phyloP scores from a whole-genome alignment of 352 stramenopile genomes.

The Globisporangium orthogonon region DNA sequence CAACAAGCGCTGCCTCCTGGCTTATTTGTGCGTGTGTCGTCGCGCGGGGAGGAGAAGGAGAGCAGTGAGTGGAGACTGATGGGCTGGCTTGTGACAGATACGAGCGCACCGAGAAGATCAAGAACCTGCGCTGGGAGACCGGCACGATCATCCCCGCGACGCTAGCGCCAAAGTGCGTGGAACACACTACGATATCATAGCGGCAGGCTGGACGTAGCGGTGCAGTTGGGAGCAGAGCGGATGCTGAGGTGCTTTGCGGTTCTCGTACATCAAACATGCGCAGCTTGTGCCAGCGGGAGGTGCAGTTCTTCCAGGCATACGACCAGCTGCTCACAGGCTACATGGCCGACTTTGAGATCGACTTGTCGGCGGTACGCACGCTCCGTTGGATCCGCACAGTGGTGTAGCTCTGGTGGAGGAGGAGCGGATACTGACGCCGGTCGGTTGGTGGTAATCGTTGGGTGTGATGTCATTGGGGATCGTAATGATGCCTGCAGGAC shows the following conservation, averaged over 20 bases:
- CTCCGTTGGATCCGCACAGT: background rate
- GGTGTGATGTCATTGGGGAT: background rate
- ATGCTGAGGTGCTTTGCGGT: background rate
- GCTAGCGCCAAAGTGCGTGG: slow-evolving; percentile 56
- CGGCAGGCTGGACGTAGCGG: too few relatives aligned
- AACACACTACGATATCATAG: too few relatives aligned
- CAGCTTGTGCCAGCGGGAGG: slow-evolving; percentile 77
- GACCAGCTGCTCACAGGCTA: slow-evolving; percentile 89
- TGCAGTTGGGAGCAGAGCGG: too few relatives aligned
- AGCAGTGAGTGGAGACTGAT: too few relatives aligned
- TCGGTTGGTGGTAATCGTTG: background rate
- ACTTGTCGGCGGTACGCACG: slow-evolving; percentile 62
- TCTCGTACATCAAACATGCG: background rate
- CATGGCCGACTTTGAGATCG: slow-evolving; percentile 85
- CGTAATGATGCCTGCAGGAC: slow-evolving; percentile 29
- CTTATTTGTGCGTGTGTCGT: slow-evolving; percentile 62
- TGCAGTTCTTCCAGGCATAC: slow-evolving; percentile 90
- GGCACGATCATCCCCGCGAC: slow-evolving; percentile 79
- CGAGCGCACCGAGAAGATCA: slow-evolving; percentile 82
- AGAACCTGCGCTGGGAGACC: slow-evolving; percentile 87
- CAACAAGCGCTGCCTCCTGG: slow-evolving; percentile 87
- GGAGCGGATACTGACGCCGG: too few relatives aligned
- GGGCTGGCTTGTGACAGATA: slow-evolving; percentile 21
- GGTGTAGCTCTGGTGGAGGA: background rate
- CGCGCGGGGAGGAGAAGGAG: background rate